Evolutionary conservation across 108 stramenopile genomes (phyloP), one percentile per base, ranked within the genome.

Genomic region (Cyclotella atomus): DNA sequence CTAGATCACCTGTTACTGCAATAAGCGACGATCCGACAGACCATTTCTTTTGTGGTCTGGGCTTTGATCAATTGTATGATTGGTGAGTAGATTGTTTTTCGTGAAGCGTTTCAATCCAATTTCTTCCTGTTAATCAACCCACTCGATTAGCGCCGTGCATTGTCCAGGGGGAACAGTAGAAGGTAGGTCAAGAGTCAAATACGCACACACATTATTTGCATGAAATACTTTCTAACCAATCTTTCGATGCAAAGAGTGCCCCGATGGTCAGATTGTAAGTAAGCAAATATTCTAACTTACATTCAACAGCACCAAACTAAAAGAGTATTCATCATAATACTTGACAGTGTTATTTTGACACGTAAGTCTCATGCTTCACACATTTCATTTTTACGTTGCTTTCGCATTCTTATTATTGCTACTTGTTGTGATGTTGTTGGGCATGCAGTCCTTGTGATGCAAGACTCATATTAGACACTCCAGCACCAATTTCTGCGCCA

Each of bases 21-120:
- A 63, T 23, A 9, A 63, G 60, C 32, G 30, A 16, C 10, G 61
- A 76, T 24, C 60, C 76, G 0, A 46, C 49, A 1, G 76, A 76
- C 64, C 68, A 76, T 50, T 44, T 69, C 43, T 76, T 69, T 45
- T 76, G 76, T 63, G 76, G 76, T 2, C n/a, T 76, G 10, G 76
- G 76, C 0, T 76, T 63, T 56, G 68, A 76, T 55, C 68, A 76
- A n/a, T 69, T 76, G 52, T 76, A 68, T 50, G 76, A 45, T 20
- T 76, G 76, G 65, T 67, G 56, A 47, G 73, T 65, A 29, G 20
- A 12, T 36, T 12, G 15, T 30, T 57, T 29, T 17, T 49, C n/a
- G 38, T 9, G 6, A 12, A 12, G 38, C 9, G 38, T 6, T 12
- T 41, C 12, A 9, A 41, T 41, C 12, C 12, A 41, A 9, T 41